These are phyloP conservation scores for Cladosporium cucumerinum DNA, from an alignment of 2,329 filamentous ascomycete species.

Conservation along the genomic window DNA sequence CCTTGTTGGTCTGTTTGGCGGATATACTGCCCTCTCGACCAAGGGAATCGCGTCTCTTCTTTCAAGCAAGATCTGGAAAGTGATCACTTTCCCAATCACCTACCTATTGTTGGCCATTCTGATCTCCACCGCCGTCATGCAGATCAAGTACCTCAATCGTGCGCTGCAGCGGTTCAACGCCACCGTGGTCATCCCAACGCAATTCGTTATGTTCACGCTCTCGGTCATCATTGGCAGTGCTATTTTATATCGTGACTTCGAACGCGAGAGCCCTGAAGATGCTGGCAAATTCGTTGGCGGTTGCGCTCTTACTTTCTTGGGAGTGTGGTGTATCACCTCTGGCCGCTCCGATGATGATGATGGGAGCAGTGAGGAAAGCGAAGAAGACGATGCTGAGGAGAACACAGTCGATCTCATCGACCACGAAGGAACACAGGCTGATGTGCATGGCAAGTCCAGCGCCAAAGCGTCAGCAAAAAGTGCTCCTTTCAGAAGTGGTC, in stretches of 20 bases:
- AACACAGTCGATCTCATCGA: conserved; percentile 43
- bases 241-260: conserved; percentile 90
- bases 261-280: conserved; percentile 70
- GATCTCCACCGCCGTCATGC: conserved; percentile 83
- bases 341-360: conserved; percentile 66
- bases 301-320: conserved; percentile 87
- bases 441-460: conserved; percentile 20
- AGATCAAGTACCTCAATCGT: conserved; percentile 93
- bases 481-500: background rate
- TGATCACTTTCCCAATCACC: conserved; percentile 86
- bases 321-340: conserved; percentile 95
- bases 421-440: conserved; percentile 34
- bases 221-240: conserved; percentile 94
- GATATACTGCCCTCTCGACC: conserved; percentile 93
- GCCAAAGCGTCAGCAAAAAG: background rate
- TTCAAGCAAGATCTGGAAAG: conserved; percentile 83
- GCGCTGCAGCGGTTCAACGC: conserved; percentile 91
- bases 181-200: conserved; percentile 94
- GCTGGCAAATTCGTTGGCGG: conserved; percentile 84
- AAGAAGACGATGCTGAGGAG: conserved; percentile 31
- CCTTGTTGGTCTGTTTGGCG: conserved; percentile 91
- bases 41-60: conserved; percentile 95
- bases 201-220: conserved; percentile 94
- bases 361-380: conserved; percentile 44
- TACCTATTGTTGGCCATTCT: conserved; percentile 81